These are phyloP conservation scores for Saturnispora kantuleensis DNA, from an alignment of 805 yeast species.

Conservation along the genomic window DNA sequence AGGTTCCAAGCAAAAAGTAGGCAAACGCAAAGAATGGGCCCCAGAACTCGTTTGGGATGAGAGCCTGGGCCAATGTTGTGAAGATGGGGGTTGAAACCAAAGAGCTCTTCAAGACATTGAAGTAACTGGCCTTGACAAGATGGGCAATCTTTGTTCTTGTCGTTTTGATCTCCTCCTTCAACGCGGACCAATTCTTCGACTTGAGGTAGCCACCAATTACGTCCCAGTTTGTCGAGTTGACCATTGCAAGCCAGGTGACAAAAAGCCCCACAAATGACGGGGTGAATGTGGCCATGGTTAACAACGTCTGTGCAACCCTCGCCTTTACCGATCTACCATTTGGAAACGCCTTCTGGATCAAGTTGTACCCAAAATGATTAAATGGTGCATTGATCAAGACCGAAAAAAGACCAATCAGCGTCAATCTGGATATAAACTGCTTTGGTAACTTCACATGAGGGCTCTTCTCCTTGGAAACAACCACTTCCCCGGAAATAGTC, in stretches of 20 bases:
- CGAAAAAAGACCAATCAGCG: conserved; percentile 49
- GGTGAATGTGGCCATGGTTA: conserved; percentile 44
- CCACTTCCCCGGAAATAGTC: conserved; percentile 34
- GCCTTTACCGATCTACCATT: conserved; percentile 35
- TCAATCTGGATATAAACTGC: conserved; percentile 27
- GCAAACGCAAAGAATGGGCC: conserved; percentile 51
- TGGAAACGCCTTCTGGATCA: conserved; percentile 33
- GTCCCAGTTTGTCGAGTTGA: conserved; percentile 27
- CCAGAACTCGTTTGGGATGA: conserved; percentile 51
- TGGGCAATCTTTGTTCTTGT: conserved; percentile 10
- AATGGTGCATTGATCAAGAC: conserved; percentile 46
- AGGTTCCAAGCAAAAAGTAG: conserved; percentile 51
- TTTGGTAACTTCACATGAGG: too few relatives aligned
- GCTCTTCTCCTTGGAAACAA: too few relatives aligned
- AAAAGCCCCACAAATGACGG: conserved; percentile 42
- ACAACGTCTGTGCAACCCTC: conserved; percentile 40
- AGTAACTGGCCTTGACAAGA: conserved; percentile 35
- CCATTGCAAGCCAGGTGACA: conserved; percentile 42
- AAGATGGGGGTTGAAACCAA: conserved; percentile 45
- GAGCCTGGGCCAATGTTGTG: conserved; percentile 46
- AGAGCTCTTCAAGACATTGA: conserved; percentile 40
- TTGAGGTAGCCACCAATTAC: neutral
- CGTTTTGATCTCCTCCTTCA: conserved; percentile 11
- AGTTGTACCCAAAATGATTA: conserved; percentile 41
- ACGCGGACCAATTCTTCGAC: conserved; percentile 3